phyloP scores from a whole-genome alignment of 192 early-diverging fungal genomes.

The Kappamyces sp. region DNA sequence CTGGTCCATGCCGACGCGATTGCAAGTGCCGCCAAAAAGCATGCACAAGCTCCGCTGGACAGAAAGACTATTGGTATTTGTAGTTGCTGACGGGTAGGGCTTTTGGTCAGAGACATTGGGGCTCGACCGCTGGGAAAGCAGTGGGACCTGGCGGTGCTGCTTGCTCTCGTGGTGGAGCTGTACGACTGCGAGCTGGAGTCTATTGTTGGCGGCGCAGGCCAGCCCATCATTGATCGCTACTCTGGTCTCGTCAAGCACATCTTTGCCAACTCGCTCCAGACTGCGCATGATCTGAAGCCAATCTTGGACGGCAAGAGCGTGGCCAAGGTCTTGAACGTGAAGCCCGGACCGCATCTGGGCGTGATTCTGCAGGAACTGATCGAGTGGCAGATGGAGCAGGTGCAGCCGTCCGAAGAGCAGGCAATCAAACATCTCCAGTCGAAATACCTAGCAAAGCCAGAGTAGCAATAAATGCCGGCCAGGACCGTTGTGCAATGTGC shows the following conservation, averaged over 20 bases:
- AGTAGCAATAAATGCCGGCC: no score
- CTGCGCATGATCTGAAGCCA: conserved; percentile 17
- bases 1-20: not conserved
- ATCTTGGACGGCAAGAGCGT: conserved; percentile 55
- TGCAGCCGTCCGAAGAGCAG: conserved; percentile 48
- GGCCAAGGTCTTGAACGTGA: conserved; percentile 54
- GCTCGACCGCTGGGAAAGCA: conserved; percentile 11
- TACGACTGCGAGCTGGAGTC: conserved; percentile 5
- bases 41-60: not conserved
- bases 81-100: not conserved
- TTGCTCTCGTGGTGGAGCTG: conserved; percentile 14
- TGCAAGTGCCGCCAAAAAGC: not conserved
- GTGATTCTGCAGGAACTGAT: conserved; percentile 62
- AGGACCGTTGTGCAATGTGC: no score
- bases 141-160: conserved; percentile 14
- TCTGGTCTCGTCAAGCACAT: conserved; percentile 5
- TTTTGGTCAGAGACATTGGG: conserved; percentile 1
- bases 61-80: conserved; percentile 13
- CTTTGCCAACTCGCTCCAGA: not conserved
- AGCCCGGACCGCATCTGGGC: conserved; percentile 66
- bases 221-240: conserved; percentile 15
- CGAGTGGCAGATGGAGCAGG: conserved; percentile 78
- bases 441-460: no score
- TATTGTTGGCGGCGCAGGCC: conserved; percentile 11
- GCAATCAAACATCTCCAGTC: no score